Evolutionary conservation across 768 basidiomycete species (phyloP).

Genomic region (Trametopsis cervina): DNA sequence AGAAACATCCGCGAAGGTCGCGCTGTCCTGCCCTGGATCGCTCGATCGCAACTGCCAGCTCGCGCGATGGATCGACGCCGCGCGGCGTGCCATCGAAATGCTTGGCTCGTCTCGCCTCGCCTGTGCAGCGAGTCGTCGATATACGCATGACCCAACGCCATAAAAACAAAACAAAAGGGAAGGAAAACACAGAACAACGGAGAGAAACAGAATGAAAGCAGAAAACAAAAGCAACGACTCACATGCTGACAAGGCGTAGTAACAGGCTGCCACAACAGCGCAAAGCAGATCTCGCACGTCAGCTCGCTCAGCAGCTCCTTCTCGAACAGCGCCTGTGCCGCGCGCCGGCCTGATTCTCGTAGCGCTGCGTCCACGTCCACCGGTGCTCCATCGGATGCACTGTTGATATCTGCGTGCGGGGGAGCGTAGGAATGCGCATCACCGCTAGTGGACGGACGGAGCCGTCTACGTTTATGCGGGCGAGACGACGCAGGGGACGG

Average conservation of each 20-base stretch:
- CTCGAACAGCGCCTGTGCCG: conserved; percentile 32
- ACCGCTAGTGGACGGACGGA: background rate
- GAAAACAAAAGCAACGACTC: conserved; percentile 25
- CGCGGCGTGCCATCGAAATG: too few species aligned
- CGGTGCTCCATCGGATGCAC: background rate
- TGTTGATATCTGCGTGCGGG: too few species aligned
- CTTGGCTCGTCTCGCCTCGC: too few species aligned
- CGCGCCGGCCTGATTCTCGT: conserved; percentile 22
- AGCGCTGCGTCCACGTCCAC: conserved; percentile 19
- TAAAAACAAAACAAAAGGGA: background rate
- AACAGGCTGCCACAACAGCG: conserved; percentile 75
- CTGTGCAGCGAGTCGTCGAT: too few species aligned
- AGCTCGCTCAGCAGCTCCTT: conserved; percentile 65
- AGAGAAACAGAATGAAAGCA: conserved; percentile 8
- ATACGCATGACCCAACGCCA: background rate
- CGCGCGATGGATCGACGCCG: too few species aligned
- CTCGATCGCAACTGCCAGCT: too few species aligned
- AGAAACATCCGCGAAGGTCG: too few species aligned
- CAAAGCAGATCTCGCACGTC: conserved; percentile 89
- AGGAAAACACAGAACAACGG: conserved; percentile 4
- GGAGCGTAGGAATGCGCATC: background rate
- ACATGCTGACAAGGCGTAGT: conserved; percentile 97
- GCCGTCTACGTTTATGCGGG: conserved; percentile 5
- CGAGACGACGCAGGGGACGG: background rate
- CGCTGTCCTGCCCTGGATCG: too few species aligned